These are phyloP conservation scores for Metschnikowia noctiluminum DNA, from an alignment of 805 yeast genomes.

Conservation along the genomic window DNA sequence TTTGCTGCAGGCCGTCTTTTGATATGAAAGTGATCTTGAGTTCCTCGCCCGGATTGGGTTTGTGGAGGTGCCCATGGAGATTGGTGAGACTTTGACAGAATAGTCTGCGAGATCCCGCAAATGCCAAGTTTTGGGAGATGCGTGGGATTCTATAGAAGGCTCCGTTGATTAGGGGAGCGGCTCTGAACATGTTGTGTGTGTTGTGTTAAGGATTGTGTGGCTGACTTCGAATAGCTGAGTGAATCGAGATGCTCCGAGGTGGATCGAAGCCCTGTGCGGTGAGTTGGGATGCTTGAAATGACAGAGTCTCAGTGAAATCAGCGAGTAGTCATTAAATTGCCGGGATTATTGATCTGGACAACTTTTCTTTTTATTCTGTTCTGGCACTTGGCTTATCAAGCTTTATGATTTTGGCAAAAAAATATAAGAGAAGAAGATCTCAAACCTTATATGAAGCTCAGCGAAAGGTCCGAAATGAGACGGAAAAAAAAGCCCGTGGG, in stretches of 20 bases:
- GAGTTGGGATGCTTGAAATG: too few relatives aligned
- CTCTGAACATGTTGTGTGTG: slow-evolving; percentile 2
- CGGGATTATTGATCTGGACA: not conserved
- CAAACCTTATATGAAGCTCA: not conserved
- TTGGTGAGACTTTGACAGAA: slow-evolving; percentile 2
- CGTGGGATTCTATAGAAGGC: not conserved
- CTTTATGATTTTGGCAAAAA: too few relatives aligned
- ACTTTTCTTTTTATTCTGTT: too few relatives aligned
- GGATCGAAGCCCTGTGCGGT: not conserved
- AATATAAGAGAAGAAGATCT: too few relatives aligned
- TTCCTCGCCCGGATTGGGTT: slow-evolving; percentile 93
- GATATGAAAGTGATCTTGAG: slow-evolving; percentile 77
- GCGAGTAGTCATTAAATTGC: not conserved
- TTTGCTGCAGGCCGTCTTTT: slow-evolving; percentile 82
- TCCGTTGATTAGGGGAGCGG: not conserved
- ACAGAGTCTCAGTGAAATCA: too few relatives aligned
- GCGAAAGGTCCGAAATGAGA: not conserved
- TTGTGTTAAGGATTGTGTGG: not conserved
- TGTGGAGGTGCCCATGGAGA: slow-evolving; percentile 81
- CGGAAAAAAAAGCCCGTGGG: not conserved
- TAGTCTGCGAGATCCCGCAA: not conserved
- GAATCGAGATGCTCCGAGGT: not conserved
- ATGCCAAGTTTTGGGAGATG: not conserved
- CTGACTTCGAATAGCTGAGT: not conserved
- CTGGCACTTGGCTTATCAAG: too few relatives aligned